These are phyloP conservation scores for Agrostemma githago DNA, from an alignment of 148 eudicot genomes.

Conservation along the genomic window DNA sequence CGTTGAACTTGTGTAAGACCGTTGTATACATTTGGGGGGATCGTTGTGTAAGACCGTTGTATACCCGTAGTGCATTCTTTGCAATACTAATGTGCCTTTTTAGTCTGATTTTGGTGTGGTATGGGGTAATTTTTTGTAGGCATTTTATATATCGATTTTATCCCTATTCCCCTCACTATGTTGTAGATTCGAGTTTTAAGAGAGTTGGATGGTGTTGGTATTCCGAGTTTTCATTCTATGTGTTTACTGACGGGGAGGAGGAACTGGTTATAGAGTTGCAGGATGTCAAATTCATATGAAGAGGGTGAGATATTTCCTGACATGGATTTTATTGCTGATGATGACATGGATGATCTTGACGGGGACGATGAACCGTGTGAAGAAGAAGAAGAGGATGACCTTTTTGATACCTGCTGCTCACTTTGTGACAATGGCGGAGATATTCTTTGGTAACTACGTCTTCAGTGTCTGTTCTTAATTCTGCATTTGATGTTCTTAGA, in stretches of 20 bases:
- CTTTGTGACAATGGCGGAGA: slow-evolving; percentile 85
- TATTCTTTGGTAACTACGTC: slow-evolving; percentile 49
- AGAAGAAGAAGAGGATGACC: slow-evolving; percentile 24
- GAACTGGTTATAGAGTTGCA: slow-evolving; percentile 5
- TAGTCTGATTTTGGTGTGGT: too few species aligned
- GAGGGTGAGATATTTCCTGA: slow-evolving; percentile 69
- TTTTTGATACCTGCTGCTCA: slow-evolving; percentile 68
- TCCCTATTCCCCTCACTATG: background rate
- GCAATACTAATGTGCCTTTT: too few species aligned
- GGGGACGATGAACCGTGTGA: slow-evolving; percentile 31
- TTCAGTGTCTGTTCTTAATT: background rate
- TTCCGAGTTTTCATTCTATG: background rate
- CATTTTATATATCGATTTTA: too few species aligned
- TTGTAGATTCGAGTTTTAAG: background rate
- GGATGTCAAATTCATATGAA: slow-evolving; percentile 63
- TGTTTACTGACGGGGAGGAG: background rate
- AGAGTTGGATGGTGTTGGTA: background rate
- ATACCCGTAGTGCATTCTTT: too few species aligned
- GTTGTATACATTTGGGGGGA: too few species aligned
- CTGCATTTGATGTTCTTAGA: too few species aligned
- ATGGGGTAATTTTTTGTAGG: too few species aligned
- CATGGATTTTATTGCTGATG: slow-evolving; percentile 27
- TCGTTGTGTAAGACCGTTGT: too few species aligned
- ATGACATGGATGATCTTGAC: slow-evolving; percentile 15
- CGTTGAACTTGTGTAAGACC: too few species aligned